phyloP scores from a whole-genome alignment of 2,329 filamentous ascomycete genomes.

The Fusarium poae region DNA sequence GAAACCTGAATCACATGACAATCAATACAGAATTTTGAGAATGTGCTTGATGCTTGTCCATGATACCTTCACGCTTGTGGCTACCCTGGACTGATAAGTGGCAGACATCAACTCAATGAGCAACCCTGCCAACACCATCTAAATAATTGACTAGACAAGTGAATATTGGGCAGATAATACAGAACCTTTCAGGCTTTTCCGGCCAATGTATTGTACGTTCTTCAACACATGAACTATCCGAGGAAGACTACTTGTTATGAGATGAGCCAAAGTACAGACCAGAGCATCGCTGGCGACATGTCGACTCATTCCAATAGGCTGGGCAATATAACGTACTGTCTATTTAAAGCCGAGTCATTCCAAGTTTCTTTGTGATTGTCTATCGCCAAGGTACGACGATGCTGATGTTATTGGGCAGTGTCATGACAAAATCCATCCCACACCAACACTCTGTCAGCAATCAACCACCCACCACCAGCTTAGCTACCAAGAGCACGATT shows the following conservation, averaged over 20 bases:
- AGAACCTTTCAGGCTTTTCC: not conserved
- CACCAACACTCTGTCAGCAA: not conserved
- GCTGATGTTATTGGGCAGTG: not conserved
- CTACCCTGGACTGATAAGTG: not conserved
- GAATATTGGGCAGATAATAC: not conserved
- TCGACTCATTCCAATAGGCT: too few species aligned
- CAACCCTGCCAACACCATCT: not conserved
- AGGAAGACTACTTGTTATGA: not conserved
- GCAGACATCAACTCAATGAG: not conserved
- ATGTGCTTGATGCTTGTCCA: not conserved
- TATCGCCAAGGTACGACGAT: too few species aligned
- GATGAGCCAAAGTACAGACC: not conserved
- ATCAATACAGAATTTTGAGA: too few species aligned
- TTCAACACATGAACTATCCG: not conserved
- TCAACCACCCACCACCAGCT: not conserved
- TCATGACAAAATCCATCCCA: not conserved
- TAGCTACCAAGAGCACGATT: not conserved
- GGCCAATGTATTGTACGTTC: not conserved
- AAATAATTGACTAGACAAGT: not conserved
- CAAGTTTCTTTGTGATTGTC: not conserved
- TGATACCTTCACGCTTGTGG: too few species aligned
- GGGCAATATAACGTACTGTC: not conserved
- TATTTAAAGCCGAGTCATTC: not conserved
- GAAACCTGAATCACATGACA: slow-evolving; percentile 20
- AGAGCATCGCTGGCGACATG: not conserved